Evolutionary conservation across 371 early-diverging fungal genomes (phyloP), one percentile per base, ranked within the genome.

Genomic region (Mucor sp.): DNA sequence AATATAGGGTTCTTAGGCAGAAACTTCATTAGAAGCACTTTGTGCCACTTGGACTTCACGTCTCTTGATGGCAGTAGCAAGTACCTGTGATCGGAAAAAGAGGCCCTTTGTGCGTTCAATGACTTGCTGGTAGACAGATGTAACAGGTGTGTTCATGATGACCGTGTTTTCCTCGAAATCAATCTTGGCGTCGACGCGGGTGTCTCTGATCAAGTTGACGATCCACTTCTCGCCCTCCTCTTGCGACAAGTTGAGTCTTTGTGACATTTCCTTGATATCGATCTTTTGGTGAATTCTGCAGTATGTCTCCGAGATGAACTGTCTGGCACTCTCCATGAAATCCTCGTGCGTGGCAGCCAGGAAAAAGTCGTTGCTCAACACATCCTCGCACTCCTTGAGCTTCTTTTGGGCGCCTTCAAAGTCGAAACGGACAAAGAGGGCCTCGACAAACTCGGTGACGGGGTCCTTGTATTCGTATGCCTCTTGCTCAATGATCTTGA

Each of bases 191-290:
- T 97, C 97, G 69, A 97, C 93, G 63, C 95, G 87, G 25, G 95
- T 94, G 71, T 96, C 94, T 50, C 96, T 89, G 76, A 97, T 96
- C 74, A 97, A 84, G 86, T 97, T 94, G 61, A 95, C 97, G 59
- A 97, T 94, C 97, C 97, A 97, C 79, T 96, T 95, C 79, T 97
- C 97, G 58, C 96, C 96, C 75, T 93, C 94, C 67, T 93, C 95
- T 74, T 90, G 90, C 72, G 82, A 82, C 87, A 97, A 85, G 77
- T 94, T 93, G 60, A 97, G 83, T 64, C 90, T 90, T 73, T 90
- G 89, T 41, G 93, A 88, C 77, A 97, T 87, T 55, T 89, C 90
- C 33, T 85, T 87, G 75, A 97, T 91, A 78, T 96, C 93, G 69
- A 97, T 95, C 85, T 91, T 90, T 81, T 93, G 93, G 81, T 97